Conservation (phyloP, 1,284 basidiomycete genomes). For the Ceratobasidium papillatum region DNA sequence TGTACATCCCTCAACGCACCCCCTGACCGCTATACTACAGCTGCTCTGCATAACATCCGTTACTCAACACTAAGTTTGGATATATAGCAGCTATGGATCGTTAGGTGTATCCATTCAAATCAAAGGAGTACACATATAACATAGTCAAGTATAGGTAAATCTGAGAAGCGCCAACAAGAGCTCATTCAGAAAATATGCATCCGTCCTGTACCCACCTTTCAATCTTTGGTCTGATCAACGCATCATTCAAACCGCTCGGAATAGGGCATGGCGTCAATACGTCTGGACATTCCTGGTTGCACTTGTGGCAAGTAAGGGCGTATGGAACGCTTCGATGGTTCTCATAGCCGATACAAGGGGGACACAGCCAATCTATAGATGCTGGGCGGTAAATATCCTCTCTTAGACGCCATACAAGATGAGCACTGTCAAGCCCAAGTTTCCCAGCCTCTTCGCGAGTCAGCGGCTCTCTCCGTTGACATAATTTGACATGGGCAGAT, state of each 20-base stretch:
- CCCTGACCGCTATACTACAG: no score
- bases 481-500: constrained; percentile 28
- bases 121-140: background rate
- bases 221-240: background rate
- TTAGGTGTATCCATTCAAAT: no score
- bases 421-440: constrained; percentile 12
- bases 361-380: background rate
- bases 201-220: background rate
- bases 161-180: background rate
- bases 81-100: no score
- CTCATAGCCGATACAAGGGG: no score
- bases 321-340: no score
- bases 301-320: no score
- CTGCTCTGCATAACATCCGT: no score
- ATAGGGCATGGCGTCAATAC: background rate
- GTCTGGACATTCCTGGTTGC: no score
- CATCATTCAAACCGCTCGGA: no score
- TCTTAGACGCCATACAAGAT: constrained; percentile 25
- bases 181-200: background rate
- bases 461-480: constrained; percentile 14
- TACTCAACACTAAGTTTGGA: no score
- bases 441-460: constrained; percentile 25
- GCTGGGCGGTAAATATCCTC: background rate
- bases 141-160: background rate
- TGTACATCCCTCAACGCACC: no score